Percentiles rank a stretch among this genome's conserved stretches.
Evolutionary conservation across 805 yeast species (phyloP).

Genomic region (Candida silvatica): DNA sequence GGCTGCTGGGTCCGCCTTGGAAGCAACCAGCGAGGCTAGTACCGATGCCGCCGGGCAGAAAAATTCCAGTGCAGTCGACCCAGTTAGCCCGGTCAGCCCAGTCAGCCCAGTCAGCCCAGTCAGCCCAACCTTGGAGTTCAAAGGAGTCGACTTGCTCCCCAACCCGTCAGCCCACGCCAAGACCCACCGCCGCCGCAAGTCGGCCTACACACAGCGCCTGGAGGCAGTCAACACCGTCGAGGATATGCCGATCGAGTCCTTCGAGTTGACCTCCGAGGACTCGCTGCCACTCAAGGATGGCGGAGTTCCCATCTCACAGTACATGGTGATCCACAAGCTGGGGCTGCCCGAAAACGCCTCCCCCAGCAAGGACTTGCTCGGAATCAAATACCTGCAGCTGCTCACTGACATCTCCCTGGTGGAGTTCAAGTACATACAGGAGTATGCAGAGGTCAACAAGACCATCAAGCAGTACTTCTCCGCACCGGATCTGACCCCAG

Average conservation of each 20-base stretch:
- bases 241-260: conserved; percentile 6
- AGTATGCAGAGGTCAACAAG: conserved; percentile 17
- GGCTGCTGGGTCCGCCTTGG: background rate
- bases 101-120: too few species aligned
- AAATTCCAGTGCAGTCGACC: too few species aligned
- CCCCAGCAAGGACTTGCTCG: conserved; percentile 8
- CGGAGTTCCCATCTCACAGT: background rate
- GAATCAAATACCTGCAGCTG: conserved; percentile 18
- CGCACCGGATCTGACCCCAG: conserved; percentile 12
- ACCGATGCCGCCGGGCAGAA: too few species aligned
- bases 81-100: too few species aligned
- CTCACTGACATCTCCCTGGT: conserved; percentile 18
- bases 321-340: conserved; percentile 1
- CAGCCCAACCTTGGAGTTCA: too few species aligned
- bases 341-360: conserved; percentile 4
- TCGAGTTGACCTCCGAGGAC: conserved; percentile 4
- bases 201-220: too few species aligned
- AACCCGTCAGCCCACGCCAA: background rate
- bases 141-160: too few species aligned
- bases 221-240: conserved; percentile 3
- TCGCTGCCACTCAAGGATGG: conserved; percentile 2
- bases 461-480: conserved; percentile 19
- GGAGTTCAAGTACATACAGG: conserved; percentile 20
- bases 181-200: too few species aligned
- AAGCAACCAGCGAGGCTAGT: too few species aligned